phyloP scores from a whole-genome alignment of 177 flowering plant genomes.

The Telopea speciosissima region DNA sequence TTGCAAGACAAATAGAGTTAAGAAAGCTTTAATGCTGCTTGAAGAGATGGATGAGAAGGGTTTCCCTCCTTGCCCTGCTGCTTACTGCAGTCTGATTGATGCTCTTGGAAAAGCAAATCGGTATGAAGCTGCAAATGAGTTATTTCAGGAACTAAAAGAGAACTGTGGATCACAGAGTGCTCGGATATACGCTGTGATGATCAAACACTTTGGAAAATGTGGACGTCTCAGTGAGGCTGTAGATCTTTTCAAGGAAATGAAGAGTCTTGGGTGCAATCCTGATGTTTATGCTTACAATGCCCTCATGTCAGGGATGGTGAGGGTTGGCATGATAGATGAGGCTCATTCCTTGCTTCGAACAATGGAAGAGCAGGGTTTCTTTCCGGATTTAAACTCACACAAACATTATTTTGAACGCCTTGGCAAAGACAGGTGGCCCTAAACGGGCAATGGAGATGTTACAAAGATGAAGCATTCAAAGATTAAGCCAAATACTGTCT shows the following conservation, averaged over 20 bases:
- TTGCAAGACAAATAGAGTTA: slow-evolving; percentile 79
- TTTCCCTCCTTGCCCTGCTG: slow-evolving; percentile 89
- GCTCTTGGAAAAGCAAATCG: slow-evolving; percentile 77
- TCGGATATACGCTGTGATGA: slow-evolving; percentile 93
- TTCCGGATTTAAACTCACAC: slow-evolving; percentile 77
- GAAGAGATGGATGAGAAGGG: slow-evolving; percentile 99
- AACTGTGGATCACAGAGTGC: slow-evolving; percentile 76
- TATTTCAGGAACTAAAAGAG: slow-evolving; percentile 84
- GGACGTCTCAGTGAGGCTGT: slow-evolving; percentile 71
- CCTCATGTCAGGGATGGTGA: slow-evolving; percentile 91
- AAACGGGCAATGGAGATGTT: slow-evolving; percentile 69
- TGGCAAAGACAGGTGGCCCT: slow-evolving; percentile 72
- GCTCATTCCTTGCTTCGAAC: slow-evolving; percentile 64
- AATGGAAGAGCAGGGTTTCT: slow-evolving; percentile 79
- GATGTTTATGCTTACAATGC: slow-evolving; percentile 90
- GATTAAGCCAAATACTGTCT: slow-evolving; percentile 79
- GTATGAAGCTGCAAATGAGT: slow-evolving; percentile 86
- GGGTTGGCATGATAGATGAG: slow-evolving; percentile 74
- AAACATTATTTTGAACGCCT: slow-evolving; percentile 83
- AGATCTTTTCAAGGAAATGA: slow-evolving; percentile 87
- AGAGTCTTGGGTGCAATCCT: slow-evolving; percentile 60
- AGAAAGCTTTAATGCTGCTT: slow-evolving; percentile 72
- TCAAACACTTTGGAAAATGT: slow-evolving; percentile 83
- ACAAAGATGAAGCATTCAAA: slow-evolving; percentile 58
- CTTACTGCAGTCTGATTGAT: slow-evolving; percentile 88